Conservation (phyloP, 345 rosid genomes). For the Aurinia saxatilis region DNA sequence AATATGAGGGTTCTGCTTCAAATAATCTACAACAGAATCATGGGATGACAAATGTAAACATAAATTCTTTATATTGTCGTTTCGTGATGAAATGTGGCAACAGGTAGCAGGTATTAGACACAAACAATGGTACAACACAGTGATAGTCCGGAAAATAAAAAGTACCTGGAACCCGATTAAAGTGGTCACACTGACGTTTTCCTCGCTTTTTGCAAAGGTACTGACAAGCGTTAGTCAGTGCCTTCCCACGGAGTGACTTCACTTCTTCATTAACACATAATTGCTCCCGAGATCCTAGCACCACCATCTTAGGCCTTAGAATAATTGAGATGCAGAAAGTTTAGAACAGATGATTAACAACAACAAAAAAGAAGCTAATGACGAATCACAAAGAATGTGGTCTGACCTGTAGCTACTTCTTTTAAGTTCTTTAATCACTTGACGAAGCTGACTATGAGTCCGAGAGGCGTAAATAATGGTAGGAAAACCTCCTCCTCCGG, state of each 20-base stretch:
- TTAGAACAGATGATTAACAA: constrained; percentile 1
- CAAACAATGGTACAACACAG: not conserved
- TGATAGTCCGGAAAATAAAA: not conserved
- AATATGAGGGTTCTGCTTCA: constrained; percentile 61
- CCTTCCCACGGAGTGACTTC: constrained; percentile 74
- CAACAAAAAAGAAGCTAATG: no score
- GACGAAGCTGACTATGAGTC: constrained; percentile 95
- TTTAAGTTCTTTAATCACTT: constrained; percentile 81
- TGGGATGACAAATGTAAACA: constrained; percentile 3
- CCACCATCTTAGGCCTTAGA: constrained; percentile 89
- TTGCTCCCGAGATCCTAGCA: constrained; percentile 91
- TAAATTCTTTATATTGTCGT: not conserved
- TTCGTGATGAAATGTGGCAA: constrained; percentile 3
- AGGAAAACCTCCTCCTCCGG: constrained; percentile 48
- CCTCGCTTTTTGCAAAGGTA: constrained; percentile 53
- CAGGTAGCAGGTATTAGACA: not conserved
- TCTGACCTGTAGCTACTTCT: constrained; percentile 81
- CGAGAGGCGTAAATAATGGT: constrained; percentile 83
- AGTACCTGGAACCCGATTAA: constrained; percentile 35
- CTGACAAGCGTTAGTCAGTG: constrained; percentile 80
- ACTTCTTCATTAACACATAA: constrained; percentile 84
- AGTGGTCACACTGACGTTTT: constrained; percentile 54
- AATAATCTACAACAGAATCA: constrained; percentile 42
- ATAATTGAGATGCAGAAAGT: not conserved
- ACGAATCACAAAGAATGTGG: not conserved